Percentiles rank a stretch among this genome's conserved stretches.
These are phyloP conservation scores for Volutella citrinella DNA, from an alignment of 2,329 filamentous ascomycete genomes.

Conservation along the genomic window DNA sequence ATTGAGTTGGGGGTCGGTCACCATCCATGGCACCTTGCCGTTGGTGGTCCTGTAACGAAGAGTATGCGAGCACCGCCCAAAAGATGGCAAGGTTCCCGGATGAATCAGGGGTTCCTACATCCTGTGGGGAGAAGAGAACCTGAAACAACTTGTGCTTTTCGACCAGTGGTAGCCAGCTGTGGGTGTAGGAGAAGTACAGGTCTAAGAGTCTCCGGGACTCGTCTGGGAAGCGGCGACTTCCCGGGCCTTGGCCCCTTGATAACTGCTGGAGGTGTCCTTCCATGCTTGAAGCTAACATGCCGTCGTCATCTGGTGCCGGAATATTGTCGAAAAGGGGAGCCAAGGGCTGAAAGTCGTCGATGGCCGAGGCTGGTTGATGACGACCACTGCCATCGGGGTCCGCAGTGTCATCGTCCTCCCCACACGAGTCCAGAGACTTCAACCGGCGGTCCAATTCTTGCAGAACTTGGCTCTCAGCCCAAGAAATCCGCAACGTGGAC, in stretches of 20 bases:
- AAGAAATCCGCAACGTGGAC: neutral
- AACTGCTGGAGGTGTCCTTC: too few relatives aligned
- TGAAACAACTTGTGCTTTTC: constrained; percentile 3
- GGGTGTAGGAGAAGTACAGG: constrained; percentile 2
- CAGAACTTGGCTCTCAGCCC: neutral
- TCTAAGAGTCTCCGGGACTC: constrained; percentile 1
- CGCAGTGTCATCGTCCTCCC: too few relatives aligned
- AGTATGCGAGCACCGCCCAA: constrained; percentile 2
- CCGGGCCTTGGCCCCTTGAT: too few relatives aligned
- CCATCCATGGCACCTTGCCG: neutral
- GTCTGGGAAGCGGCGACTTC: neutral
- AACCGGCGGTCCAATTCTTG: constrained; percentile 1
- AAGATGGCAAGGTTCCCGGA: constrained; percentile 1
- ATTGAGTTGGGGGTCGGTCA: too few relatives aligned
- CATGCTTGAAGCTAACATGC: neutral
- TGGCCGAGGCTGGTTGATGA: too few relatives aligned
- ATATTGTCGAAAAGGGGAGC: neutral
- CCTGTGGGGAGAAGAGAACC: constrained; percentile 1
- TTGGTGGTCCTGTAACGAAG: neutral
- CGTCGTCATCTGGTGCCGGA: neutral
- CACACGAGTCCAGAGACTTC: too few relatives aligned
- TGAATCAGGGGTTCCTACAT: neutral
- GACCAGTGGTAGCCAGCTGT: constrained; percentile 1
- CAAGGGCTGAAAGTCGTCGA: neutral
- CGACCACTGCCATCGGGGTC: too few relatives aligned